Base-by-base conservation (phyloP, 1,284 basidiomycete genomes). In the Tilletia horrida region DNA sequence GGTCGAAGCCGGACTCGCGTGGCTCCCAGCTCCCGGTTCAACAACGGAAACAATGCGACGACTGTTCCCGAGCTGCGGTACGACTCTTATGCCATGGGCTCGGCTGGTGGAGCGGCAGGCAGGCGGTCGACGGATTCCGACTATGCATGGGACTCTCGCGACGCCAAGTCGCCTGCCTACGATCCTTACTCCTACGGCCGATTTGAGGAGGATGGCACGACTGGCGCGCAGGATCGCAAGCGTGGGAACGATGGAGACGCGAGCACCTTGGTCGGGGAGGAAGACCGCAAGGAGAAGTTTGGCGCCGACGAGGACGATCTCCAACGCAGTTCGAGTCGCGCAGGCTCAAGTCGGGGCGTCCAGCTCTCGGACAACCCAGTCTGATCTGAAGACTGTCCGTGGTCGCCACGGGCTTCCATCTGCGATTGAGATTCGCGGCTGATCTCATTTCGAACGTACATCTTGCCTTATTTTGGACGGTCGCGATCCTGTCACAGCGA, bases 1-100 rank as follows among this genome's bases (percentile, higher is more conserved):
- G 73, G 74, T 1, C 67, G 76, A 29, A 35, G 55, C 9, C 27
- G 55, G 55, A 59, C 29, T 3, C 27, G 16, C 3, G 55, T 59
- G 6, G 55, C 55, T 25, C 55, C 55, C 16, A 59, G 55, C 35
- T 25, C 55, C 3, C 55, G 31, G 55, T 59, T 31, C 25, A 40
- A 31, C 18, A 29, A 4, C 3, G 55, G 55, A 13, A 29, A 16
- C 9, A 29, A 29, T 35, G 55, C 21, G 23, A 21, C 14, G 9
- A 18, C 23, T 4, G 27, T 59, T 18, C 55, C 55, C 27, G 55
- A 59, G 31, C 21, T 59, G 55, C 25, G 55, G 29, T 59, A 59
- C 21, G 55, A 59, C 31, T 31, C 55, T 18, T 59, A 59, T 29
- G 27, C 55, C 14, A 59, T 59, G 55, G 55, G 55, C 9, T 25